Base-by-base conservation (phyloP, 257 asterid genomes). In the Ilex asprella region DNA sequence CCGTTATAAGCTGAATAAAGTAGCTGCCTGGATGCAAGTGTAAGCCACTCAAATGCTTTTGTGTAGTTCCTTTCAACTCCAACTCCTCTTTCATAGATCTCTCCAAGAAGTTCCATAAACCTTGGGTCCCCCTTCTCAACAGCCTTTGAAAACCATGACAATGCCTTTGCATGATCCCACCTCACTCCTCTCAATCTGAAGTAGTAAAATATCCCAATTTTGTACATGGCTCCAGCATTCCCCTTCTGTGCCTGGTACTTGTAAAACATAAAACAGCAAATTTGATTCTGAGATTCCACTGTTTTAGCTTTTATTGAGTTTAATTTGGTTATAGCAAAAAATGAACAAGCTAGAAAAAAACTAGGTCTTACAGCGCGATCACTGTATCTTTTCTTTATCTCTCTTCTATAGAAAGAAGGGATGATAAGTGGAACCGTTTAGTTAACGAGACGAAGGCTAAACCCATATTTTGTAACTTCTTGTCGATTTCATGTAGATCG, bases 21-120 rank as follows among this genome's bases (percentile, higher is more conserved):
- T 39, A 89, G 94, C 51, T 93, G 95, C 73, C 60, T 82, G 65
- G 99, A 89, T 55, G 97, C 99, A 67, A 87, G 94, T 12, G 92
- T 87, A 55, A 93, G 83, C 97, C 96, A 93, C 74, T 89, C 96
- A 46, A 93, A 79, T 21, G 99, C 97, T 71, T 93, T 89, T 10
- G 90, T 84, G 79, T 82, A 93, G 81, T 93, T 89, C 70, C 88
- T 84, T 76, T 89, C 96, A 66, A 89, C 92, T 68, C 95, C 99
- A 49, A 95, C 99, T 27, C 99, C 99, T 72, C 95, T 81, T 39
- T 95, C 96, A 75, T 89, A 89, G 47, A 93, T 87, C 84, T 93
- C 99, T 39, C 99, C 99, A 58, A 93, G 97, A 69, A 93, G 94
- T 77, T 93, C 99, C 99, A 93, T 93, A 16, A 97, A 89, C 73